Evolutionary conservation across 306 rosid genomes (phyloP).

Genomic region (Cyclanthera cordifolia): DNA sequence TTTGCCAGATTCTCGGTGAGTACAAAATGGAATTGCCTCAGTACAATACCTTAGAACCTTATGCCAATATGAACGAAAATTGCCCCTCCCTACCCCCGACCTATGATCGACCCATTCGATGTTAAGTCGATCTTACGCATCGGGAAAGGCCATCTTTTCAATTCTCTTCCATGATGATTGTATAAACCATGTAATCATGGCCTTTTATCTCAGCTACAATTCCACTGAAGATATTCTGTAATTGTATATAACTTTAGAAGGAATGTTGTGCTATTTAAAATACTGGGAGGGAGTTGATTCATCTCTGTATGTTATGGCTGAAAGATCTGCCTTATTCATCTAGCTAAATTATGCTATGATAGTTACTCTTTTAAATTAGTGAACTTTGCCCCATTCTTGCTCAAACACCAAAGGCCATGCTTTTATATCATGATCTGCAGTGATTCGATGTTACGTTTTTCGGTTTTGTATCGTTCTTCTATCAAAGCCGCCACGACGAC

Average conservation of each 20-base stretch:
- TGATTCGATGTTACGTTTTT: neutral
- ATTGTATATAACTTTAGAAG: slow-evolving; percentile 6
- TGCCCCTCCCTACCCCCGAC: slow-evolving; percentile 87
- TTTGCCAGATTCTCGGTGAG: slow-evolving; percentile 98
- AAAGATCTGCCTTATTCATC: too few species aligned
- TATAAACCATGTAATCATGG: neutral
- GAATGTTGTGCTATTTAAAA: neutral
- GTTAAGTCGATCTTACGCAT: slow-evolving; percentile 21
- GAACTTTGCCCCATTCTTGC: too few species aligned
- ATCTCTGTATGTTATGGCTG: too few species aligned
- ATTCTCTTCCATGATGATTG: neutral
- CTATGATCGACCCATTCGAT: slow-evolving; percentile 50
- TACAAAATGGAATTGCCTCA: slow-evolving; percentile 81
- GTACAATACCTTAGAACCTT: slow-evolving; percentile 69
- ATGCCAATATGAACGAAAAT: slow-evolving; percentile 79
- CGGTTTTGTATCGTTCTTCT: neutral
- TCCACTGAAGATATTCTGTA: neutral
- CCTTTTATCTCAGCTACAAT: neutral
- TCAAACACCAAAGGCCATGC: too few species aligned
- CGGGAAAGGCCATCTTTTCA: neutral
- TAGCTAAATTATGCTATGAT: too few species aligned
- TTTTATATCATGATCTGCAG: neutral
- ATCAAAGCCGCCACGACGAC: neutral
- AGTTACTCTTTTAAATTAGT: neutral
- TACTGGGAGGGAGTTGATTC: neutral